Conservation (phyloP, 1,284 basidiomycete genomes). For the Marasmius fiardii region DNA sequence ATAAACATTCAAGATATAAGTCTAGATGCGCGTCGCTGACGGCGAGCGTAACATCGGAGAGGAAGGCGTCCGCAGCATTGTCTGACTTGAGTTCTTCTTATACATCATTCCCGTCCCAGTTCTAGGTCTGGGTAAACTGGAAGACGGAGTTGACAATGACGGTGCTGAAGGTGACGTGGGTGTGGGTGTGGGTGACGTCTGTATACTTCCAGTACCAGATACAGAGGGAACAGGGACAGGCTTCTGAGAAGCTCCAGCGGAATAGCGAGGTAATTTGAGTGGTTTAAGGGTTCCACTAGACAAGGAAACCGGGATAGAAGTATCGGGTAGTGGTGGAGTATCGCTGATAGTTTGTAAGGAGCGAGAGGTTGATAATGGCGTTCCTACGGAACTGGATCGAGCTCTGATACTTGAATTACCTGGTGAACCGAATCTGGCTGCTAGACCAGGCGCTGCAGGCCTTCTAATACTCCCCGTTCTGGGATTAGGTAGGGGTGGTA, state of each 20-base stretch:
- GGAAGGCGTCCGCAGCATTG: conserved; percentile 4
- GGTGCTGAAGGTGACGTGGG: conserved; percentile 12
- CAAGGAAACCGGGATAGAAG: background rate
- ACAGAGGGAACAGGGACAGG: conserved; percentile 31
- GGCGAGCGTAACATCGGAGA: background rate
- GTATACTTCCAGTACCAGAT: conserved; percentile 24
- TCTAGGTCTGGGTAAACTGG: conserved; percentile 41
- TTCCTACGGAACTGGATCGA: background rate
- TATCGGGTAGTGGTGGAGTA: background rate
- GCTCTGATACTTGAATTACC: background rate
- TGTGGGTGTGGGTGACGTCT: conserved; percentile 5
- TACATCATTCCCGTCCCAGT: conserved; percentile 73
- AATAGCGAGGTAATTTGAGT: conserved; percentile 19
- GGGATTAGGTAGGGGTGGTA: conserved; percentile 20
- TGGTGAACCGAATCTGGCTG: background rate
- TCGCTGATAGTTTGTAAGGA: background rate
- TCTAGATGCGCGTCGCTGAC: background rate
- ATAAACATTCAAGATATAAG: background rate
- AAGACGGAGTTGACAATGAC: background rate
- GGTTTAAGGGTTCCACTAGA: conserved; percentile 15
- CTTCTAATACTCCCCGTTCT: conserved; percentile 16
- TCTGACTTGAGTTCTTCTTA: conserved; percentile 12
- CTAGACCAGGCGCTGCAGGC: conserved; percentile 5
- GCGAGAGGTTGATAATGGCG: background rate
- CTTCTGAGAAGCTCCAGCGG: conserved; percentile 17